Percentiles rank a stretch among this genome's conserved stretches.
These are phyloP conservation scores for Curvularia verruculosa DNA, from an alignment of 2,329 filamentous ascomycete genomes.

Conservation along the genomic window DNA sequence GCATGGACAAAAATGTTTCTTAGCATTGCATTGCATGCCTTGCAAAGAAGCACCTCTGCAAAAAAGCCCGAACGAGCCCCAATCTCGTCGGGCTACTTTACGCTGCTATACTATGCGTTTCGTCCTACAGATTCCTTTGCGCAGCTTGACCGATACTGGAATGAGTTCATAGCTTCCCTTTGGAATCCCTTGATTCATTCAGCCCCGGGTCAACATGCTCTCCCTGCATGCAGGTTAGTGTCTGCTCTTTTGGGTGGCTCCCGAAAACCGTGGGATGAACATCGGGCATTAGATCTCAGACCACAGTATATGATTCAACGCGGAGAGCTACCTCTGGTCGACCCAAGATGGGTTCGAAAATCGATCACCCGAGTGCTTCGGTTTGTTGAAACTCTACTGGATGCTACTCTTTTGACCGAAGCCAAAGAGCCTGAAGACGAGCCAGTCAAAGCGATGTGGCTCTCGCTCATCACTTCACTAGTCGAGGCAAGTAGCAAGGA, in stretches of 20 bases:
- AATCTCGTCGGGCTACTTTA: constrained; percentile 75
- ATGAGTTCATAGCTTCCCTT: constrained; percentile 70
- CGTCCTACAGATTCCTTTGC: constrained; percentile 69
- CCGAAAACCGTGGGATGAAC: constrained; percentile 73
- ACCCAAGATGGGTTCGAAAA: constrained; percentile 84
- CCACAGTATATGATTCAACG: constrained; percentile 55
- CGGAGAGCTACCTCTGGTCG: constrained; percentile 81
- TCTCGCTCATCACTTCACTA: constrained; percentile 65
- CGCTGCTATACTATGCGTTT: constrained; percentile 55
- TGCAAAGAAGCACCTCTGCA: constrained; percentile 63
- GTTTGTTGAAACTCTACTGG: constrained; percentile 62
- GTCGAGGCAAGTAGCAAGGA: constrained; percentile 78
- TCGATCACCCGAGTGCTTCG: constrained; percentile 71
- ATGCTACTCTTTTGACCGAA: constrained; percentile 55
- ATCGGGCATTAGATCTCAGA: constrained; percentile 68
- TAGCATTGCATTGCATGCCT: constrained; percentile 35
- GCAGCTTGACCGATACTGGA: constrained; percentile 81
- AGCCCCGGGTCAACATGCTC: constrained; percentile 29
- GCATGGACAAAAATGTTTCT: constrained; percentile 47
- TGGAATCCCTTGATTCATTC: constrained; percentile 52
- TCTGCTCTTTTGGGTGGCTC: constrained; percentile 70
- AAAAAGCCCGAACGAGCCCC: constrained; percentile 65
- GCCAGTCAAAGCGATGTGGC: constrained; percentile 66
- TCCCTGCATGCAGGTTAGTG: constrained; percentile 66
- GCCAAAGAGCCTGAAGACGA: constrained; percentile 45